A percentile compares a stretch with the other conserved stretches of the same genome.
phyloP scores from a whole-genome alignment of 352 stramenopile species.

The Phytophthora syringae region DNA sequence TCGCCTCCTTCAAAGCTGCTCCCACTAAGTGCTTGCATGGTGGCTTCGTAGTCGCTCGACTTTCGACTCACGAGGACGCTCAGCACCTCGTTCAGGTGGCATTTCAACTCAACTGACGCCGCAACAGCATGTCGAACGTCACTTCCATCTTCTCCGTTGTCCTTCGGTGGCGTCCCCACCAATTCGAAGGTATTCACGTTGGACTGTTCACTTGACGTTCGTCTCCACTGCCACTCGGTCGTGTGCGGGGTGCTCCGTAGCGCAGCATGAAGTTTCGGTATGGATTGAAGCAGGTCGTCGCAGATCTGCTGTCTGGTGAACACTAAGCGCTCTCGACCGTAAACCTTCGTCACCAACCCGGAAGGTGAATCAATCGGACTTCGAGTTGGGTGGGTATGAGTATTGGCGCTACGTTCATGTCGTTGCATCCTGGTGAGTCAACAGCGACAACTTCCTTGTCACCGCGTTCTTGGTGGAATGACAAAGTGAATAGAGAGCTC shows the following conservation, averaged over 20 bases:
- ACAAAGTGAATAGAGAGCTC: slow-evolving; percentile 18
- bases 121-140: background rate
- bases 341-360: slow-evolving; percentile 17
- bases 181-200: slow-evolving; percentile 44
- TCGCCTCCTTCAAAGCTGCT: background rate
- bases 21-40: slow-evolving; percentile 37
- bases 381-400: slow-evolving; percentile 14
- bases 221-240: slow-evolving; percentile 38
- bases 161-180: slow-evolving; percentile 29
- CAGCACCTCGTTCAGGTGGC: slow-evolving; percentile 57
- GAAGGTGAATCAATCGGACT: slow-evolving; percentile 1
- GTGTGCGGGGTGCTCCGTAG: slow-evolving; percentile 22
- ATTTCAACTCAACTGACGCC: slow-evolving; percentile 41
- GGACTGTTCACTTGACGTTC: slow-evolving; percentile 14
- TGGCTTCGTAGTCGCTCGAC: slow-evolving; percentile 43
- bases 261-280: slow-evolving; percentile 42
- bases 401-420: slow-evolving; percentile 4
- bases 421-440: slow-evolving; percentile 1
- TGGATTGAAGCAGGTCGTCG: slow-evolving; percentile 34
- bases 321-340: slow-evolving; percentile 28
- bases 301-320: slow-evolving; percentile 36
- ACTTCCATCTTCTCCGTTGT: background rate
- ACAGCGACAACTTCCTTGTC: background rate
- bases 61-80: slow-evolving; percentile 39
- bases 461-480: no score